Conservation (phyloP, 345 rosid species). For the Eucalyptus pauciflora region DNA sequence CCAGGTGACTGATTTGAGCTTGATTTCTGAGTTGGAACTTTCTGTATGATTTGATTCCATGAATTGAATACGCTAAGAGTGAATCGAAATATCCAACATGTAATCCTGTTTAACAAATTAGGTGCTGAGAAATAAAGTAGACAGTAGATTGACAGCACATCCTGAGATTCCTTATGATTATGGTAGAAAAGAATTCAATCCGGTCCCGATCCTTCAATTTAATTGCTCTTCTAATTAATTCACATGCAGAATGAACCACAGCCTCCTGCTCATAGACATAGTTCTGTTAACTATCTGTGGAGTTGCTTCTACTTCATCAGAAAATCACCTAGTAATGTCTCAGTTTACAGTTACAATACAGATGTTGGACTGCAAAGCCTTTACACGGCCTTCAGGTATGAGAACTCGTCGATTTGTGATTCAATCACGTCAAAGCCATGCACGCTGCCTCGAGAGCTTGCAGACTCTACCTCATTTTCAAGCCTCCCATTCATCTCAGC, state of each 20-base stretch:
- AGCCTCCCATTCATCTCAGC: too few relatives aligned
- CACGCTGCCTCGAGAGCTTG: too few relatives aligned
- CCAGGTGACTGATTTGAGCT: neutral
- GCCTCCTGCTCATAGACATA: neutral
- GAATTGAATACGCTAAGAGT: neutral
- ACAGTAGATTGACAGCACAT: neutral
- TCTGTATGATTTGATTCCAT: neutral
- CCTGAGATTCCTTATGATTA: neutral
- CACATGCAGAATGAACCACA: neutral
- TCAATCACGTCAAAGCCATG: too few relatives aligned
- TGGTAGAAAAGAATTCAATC: neutral
- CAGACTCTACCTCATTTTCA: too few relatives aligned
- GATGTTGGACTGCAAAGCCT: neutral
- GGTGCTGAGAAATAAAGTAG: neutral
- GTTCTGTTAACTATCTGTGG: neutral
- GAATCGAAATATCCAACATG: neutral
- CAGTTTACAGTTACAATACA: neutral
- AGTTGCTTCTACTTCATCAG: neutral
- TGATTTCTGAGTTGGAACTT: neutral
- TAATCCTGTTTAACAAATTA: neutral
- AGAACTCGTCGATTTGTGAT: too few relatives aligned
- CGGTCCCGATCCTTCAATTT: neutral
- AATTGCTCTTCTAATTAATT: neutral
- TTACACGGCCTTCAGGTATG: too few relatives aligned
- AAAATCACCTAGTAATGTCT: neutral